Percentiles rank a stretch among this genome's conserved stretches.
These are phyloP conservation scores for Sclerotinia subarctica DNA, from an alignment of 2,329 filamentous ascomycete species.

Conservation along the genomic window DNA sequence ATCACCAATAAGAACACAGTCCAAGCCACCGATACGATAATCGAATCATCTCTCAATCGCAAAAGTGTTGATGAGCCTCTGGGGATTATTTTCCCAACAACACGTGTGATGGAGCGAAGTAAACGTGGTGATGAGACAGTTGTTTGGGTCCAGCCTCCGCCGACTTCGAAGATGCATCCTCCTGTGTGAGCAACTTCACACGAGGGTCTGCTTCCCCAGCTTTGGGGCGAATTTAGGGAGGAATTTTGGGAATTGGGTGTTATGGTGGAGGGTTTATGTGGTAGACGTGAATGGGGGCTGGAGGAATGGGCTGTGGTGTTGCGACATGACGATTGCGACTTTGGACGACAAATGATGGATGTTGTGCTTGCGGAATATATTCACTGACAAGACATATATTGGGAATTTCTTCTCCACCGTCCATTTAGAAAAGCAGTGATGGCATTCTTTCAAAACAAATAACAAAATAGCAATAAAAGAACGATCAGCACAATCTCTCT, in stretches of 20 bases:
- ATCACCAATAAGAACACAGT: background rate
- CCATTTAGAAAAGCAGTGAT: background rate
- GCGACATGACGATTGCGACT: background rate
- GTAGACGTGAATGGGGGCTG: too few relatives aligned
- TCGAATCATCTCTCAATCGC: background rate
- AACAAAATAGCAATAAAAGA: background rate
- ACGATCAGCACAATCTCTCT: too few relatives aligned
- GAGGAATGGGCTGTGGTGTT: background rate
- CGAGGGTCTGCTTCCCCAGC: background rate
- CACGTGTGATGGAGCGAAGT: too few relatives aligned
- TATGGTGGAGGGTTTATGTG: too few relatives aligned
- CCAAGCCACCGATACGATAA: background rate
- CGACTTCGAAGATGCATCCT: background rate
- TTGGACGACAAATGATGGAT: too few relatives aligned
- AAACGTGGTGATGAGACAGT: background rate
- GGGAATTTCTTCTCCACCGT: too few relatives aligned
- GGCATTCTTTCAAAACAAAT: background rate
- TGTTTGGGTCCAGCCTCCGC: background rate
- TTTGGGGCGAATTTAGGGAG: background rate
- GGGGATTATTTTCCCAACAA: background rate
- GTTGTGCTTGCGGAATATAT: background rate
- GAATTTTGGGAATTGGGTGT: background rate
- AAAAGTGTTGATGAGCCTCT: background rate
- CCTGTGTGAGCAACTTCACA: background rate
- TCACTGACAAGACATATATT: background rate